Conservation (phyloP, 2,329 filamentous ascomycete genomes). For the Myriosclerotinia scirpicola region DNA sequence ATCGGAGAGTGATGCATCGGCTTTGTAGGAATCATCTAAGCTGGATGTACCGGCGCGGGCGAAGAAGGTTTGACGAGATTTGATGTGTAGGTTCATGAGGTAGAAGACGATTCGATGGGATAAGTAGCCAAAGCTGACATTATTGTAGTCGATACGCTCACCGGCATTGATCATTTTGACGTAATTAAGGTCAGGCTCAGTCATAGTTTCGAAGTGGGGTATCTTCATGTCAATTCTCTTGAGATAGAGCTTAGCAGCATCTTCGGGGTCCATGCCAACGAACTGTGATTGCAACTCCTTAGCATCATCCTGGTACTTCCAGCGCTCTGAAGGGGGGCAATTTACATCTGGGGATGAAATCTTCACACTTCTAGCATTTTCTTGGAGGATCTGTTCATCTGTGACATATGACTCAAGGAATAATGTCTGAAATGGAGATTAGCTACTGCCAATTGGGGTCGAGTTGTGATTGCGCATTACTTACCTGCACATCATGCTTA, state of each 20-base stretch:
- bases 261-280: constrained; percentile 84
- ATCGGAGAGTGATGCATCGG: constrained; percentile 79
- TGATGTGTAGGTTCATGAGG: constrained; percentile 95
- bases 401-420: constrained; percentile 97
- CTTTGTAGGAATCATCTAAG: constrained; percentile 90
- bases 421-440: constrained; percentile 62
- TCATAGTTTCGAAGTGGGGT: constrained; percentile 94
- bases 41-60: constrained; percentile 80
- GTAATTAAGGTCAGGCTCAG: constrained; percentile 90
- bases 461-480: constrained; percentile 26
- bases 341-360: constrained; percentile 92
- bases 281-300: constrained; percentile 56
- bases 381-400: constrained; percentile 88
- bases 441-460: constrained; percentile 17
- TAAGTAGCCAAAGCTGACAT: constrained; percentile 93
- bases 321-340: constrained; percentile 11
- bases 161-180: constrained; percentile 99
- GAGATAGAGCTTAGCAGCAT: constrained; percentile 89
- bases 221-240: constrained; percentile 88
- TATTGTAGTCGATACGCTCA: constrained; percentile 90
- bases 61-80: constrained; percentile 90
- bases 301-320: constrained; percentile 12
- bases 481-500: constrained; percentile 91
- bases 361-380: constrained; percentile 96
- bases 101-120: constrained; percentile 98